Conservation (phyloP, 371 early-diverging fungal species). For the Furculomyces boomerangus region DNA sequence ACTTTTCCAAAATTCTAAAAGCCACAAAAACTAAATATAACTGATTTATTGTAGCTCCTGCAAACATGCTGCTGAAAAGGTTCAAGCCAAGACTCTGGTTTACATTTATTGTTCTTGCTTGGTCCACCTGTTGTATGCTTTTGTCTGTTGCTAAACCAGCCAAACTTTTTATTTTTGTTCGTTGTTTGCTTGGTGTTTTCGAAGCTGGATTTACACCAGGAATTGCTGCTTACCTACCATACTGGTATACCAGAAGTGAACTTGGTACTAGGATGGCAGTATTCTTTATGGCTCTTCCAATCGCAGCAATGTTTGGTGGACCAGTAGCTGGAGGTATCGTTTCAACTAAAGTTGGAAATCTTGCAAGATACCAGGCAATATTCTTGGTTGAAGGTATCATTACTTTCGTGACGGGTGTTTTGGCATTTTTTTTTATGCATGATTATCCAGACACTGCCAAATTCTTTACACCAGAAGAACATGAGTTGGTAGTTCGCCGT, state of each 20-base stretch:
- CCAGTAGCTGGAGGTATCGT: conserved; percentile 24
- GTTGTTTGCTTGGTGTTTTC: conserved; percentile 28
- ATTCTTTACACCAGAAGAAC: conserved; percentile 16
- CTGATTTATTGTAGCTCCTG: conserved; percentile 22
- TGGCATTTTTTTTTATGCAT: conserved; percentile 10
- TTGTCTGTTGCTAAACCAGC: conserved; percentile 19
- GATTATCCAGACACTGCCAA: conserved; percentile 17
- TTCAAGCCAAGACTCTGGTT: conserved; percentile 50
- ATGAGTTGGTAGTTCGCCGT: conserved; percentile 7
- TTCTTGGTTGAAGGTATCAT: conserved; percentile 30
- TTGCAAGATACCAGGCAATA: conserved; percentile 39
- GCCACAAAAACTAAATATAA: neutral
- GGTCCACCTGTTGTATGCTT: conserved; percentile 32
- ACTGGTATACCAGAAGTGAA: conserved; percentile 31
- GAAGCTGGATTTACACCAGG: conserved; percentile 43
- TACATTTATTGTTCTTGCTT: conserved; percentile 38
- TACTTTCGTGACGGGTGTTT: conserved; percentile 19
- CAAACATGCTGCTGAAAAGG: conserved; percentile 37
- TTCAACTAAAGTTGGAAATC: conserved; percentile 13
- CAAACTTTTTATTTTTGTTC: conserved; percentile 17
- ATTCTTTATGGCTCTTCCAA: conserved; percentile 25
- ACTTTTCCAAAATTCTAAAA: neutral
- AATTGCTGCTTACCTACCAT: conserved; percentile 29
- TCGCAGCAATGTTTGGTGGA: conserved; percentile 30
- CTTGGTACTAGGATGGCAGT: conserved; percentile 19